Evolutionary conservation across 2,329 filamentous ascomycete genomes (phyloP), one percentile per base, ranked within the genome.

Genomic region (Cercospora citrullina): DNA sequence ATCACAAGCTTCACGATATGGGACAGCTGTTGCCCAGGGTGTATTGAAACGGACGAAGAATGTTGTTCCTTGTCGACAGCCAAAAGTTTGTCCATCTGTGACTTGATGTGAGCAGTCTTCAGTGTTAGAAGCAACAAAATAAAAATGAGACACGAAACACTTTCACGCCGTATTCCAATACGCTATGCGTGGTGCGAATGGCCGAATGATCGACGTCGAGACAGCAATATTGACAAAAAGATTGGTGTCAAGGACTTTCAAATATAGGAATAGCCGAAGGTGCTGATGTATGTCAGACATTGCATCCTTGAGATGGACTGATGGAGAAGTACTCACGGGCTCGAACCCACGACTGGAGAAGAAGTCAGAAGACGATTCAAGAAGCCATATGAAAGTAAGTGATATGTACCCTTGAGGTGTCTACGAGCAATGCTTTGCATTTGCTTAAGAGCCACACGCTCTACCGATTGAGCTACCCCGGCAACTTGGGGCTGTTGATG

Each of bases 401-500:
- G 9, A 59, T n/a, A 59, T 59, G 55, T 59, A 59, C 55, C 55
- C 55, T 59, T 59, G 55, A 59, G 55, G 55, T 59, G 55, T 59
- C 55, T 59, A 59, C 36, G 55, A 59, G 55, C 55, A 59, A 59
- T 31, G 28, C 36, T 59, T 36, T 59, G 55, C 26, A 31, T 3
- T 59, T 31, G 28, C 31, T 59, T 72, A 72, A 73, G 71, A 73
- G 72, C 72, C 72, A 73, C 71, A 73, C 81, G 80, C 81, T 82
- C 81, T 82, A 80, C 81, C 81, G 80, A 83, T 83, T 83, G 81
- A 83, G 81, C 81, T 83, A 83, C 80, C 81, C 81, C 77, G 81
- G 81, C 81, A 71, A 57, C 48, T 59, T 33, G 55, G 30, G 55
- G 55, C 55, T 59, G 30, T 59, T n/a, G 55, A 59, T 59, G 55